phyloP scores from a whole-genome alignment of 257 asterid genomes.

The Salvia rosmarinus region DNA sequence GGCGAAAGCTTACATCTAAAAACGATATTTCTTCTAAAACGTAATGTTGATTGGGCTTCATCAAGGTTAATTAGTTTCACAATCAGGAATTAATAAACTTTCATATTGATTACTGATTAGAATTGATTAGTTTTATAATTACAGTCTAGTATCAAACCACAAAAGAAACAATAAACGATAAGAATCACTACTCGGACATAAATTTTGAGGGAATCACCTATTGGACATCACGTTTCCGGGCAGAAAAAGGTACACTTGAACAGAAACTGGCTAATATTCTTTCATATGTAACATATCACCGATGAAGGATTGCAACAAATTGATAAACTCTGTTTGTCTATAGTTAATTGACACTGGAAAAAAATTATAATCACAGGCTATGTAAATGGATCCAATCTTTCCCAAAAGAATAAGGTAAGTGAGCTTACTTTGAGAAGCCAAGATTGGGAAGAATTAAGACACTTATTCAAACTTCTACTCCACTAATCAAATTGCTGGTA shows the following conservation, averaged over 20 bases:
- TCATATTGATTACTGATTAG: not conserved
- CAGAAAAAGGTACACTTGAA: not conserved
- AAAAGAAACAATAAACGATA: not conserved
- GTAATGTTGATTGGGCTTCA: not conserved
- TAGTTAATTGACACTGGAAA: conserved; percentile 38
- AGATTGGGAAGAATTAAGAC: conserved; percentile 36
- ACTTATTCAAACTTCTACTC: conserved; percentile 51
- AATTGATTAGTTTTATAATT: not conserved
- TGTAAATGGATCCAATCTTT: conserved; percentile 37
- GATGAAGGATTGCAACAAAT: conserved; percentile 15
- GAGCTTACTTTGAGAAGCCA: conserved; percentile 37
- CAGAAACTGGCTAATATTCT: not conserved
- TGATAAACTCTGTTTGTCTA: conserved; percentile 28
- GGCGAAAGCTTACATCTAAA: no score
- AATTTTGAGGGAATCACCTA: not conserved
- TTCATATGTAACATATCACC: not conserved
- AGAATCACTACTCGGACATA: not conserved
- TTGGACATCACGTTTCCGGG: not conserved
- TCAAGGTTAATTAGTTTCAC: no score
- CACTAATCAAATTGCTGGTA: conserved; percentile 44
- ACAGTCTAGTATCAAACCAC: not conserved
- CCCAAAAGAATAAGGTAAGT: conserved; percentile 31
- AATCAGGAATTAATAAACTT: no score
- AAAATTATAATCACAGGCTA: conserved; percentile 40
- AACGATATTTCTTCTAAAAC: not conserved